Conservation (phyloP, 2,329 filamentous ascomycete species). For the Aspergillus tanneri region DNA sequence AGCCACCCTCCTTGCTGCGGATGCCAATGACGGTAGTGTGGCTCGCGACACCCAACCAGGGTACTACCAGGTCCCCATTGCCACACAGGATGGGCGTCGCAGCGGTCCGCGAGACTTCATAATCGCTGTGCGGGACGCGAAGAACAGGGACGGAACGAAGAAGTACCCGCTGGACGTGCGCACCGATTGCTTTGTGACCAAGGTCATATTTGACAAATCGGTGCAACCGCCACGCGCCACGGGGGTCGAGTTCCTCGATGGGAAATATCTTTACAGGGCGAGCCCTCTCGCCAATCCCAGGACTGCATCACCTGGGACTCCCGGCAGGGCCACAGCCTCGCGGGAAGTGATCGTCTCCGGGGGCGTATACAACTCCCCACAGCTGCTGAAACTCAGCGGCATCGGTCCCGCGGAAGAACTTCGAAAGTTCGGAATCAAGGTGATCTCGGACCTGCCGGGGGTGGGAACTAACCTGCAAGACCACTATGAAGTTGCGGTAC, state of each 20-base stretch:
- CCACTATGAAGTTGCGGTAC: constrained; percentile 42
- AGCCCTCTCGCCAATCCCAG: constrained; percentile 41
- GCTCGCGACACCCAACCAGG: constrained; percentile 50
- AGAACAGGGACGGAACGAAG: constrained; percentile 24
- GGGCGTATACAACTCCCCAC: constrained; percentile 63
- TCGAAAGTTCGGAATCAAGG: constrained; percentile 52
- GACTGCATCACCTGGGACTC: constrained; percentile 28
- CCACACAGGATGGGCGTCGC: constrained; percentile 34
- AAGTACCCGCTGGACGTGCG: constrained; percentile 58
- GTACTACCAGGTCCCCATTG: constrained; percentile 60
- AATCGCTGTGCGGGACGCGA: constrained; percentile 26
- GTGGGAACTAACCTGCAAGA: constrained; percentile 66
- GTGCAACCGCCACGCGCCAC: constrained; percentile 43
- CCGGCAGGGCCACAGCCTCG: constrained; percentile 43
- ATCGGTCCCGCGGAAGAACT: constrained; percentile 59
- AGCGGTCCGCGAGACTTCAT: constrained; percentile 46
- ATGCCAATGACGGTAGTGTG: constrained; percentile 52
- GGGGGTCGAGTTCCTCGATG: constrained; percentile 53
- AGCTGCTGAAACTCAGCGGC: constrained; percentile 65
- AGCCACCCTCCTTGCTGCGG: constrained; percentile 47
- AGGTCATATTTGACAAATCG: constrained; percentile 45
- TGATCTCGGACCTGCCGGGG: constrained; percentile 57
- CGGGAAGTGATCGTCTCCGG: constrained; percentile 49
- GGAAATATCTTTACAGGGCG: constrained; percentile 49
- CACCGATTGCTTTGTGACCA: constrained; percentile 49